Evolutionary conservation across 495 filamentous ascomycete genomes (phyloP).

Genomic region (Penicillium antarcticum): DNA sequence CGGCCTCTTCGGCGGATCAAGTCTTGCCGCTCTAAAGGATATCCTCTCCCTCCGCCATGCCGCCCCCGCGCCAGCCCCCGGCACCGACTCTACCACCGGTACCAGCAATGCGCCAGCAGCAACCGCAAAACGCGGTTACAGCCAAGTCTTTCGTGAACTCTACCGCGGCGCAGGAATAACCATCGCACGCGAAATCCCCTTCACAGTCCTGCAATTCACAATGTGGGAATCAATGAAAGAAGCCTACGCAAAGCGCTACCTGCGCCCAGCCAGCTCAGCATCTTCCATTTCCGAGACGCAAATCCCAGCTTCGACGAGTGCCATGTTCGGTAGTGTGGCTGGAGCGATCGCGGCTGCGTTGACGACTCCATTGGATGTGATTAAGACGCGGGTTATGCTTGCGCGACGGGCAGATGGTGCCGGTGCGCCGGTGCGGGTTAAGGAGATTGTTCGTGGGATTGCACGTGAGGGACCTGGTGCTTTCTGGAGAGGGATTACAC

Average conservation of each 20-base stretch:
- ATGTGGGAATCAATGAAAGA: constrained; percentile 92
- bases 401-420: constrained; percentile 43
- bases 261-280: constrained; percentile 9
- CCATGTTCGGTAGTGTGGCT: constrained; percentile 76
- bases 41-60: constrained; percentile 58
- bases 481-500: constrained; percentile 86
- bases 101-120: constrained; percentile 4
- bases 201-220: constrained; percentile 94
- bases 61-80: not conserved
- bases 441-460: constrained; percentile 61
- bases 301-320: constrained; percentile 75
- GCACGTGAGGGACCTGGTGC: constrained; percentile 68
- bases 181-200: constrained; percentile 92
- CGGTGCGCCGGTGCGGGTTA: constrained; percentile 49
- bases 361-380: constrained; percentile 92
- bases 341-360: constrained; percentile 83
- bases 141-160: constrained; percentile 71
- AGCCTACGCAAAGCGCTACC: constrained; percentile 38
- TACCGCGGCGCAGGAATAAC: constrained; percentile 91
- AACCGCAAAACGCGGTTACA: constrained; percentile 40
- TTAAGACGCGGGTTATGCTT: constrained; percentile 97
- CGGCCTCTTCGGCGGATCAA: constrained; percentile 57
- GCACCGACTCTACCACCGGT: not conserved
- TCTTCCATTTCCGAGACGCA: constrained; percentile 13
- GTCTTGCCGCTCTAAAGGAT: constrained; percentile 54